Evolutionary conservation across 2,329 filamentous ascomycete species (phyloP).

Genomic region (Aspergillus ruber): DNA sequence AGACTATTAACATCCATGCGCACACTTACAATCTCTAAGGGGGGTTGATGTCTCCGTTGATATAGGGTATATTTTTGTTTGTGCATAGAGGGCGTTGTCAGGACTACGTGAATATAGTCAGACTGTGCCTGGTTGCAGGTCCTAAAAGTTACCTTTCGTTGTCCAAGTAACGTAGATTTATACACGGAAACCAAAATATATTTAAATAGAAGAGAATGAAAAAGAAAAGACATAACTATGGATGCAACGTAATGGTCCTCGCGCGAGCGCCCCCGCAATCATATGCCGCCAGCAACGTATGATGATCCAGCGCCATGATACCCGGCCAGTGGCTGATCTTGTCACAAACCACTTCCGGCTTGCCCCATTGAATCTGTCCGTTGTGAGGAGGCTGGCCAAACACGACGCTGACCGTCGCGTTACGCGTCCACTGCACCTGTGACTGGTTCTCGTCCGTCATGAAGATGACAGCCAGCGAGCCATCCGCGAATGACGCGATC

Average conservation of each 20-base stretch:
- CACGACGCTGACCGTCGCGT: slow-evolving; percentile 37
- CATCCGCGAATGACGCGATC: slow-evolving; percentile 36
- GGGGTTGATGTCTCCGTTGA: neutral
- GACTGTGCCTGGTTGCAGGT: no score
- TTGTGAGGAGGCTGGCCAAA: slow-evolving; percentile 28
- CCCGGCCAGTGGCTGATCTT: slow-evolving; percentile 36
- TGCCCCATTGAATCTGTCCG: slow-evolving; percentile 30
- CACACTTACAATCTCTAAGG: slow-evolving; percentile 16
- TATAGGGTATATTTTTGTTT: no score
- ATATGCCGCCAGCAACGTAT: slow-evolving; percentile 22
- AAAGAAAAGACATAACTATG: neutral
- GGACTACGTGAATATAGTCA: no score
- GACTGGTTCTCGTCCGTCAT: slow-evolving; percentile 42
- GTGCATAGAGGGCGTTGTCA: no score
- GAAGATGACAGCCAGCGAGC: slow-evolving; percentile 40
- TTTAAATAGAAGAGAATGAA: neutral
- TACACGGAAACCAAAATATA: no score
- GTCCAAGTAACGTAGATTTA: no score
- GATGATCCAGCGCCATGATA: slow-evolving; percentile 21
- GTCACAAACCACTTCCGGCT: slow-evolving; percentile 23
- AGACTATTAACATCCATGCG: slow-evolving; percentile 21
- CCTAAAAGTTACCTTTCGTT: no score
- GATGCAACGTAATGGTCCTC: slow-evolving; percentile 13
- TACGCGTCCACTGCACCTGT: slow-evolving; percentile 31
- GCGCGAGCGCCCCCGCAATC: slow-evolving; percentile 22